Percentiles rank a stretch among this genome's conserved stretches.
Conservation (phyloP, 225 moss, liverwort and hornwort species). For the Straminergon stramineum region DNA sequence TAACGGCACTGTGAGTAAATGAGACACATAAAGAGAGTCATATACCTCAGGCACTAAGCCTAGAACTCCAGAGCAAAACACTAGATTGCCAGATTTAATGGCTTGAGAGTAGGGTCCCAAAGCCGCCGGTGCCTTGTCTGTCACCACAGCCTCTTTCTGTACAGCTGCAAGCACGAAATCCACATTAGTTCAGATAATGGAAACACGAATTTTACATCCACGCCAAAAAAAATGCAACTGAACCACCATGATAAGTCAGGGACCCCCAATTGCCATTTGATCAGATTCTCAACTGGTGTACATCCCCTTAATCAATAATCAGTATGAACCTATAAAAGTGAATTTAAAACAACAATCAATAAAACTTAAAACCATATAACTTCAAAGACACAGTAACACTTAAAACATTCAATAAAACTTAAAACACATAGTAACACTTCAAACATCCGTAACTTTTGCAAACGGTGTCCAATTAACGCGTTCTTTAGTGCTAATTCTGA, state of each 20-base stretch:
- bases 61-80: slow-evolving; percentile 85
- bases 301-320: neutral
- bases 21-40: neutral
- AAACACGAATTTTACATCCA: neutral
- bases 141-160: slow-evolving; percentile 73
- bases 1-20: neutral
- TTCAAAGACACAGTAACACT: neutral
- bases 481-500: neutral
- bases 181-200: neutral
- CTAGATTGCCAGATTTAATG: slow-evolving; percentile 77
- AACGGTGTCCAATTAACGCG: neutral
- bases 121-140: slow-evolving; percentile 88
- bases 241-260: neutral
- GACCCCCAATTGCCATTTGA: neutral
- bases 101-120: slow-evolving; percentile 98
- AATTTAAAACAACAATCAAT: neutral
- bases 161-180: slow-evolving; percentile 37
- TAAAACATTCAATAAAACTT: neutral
- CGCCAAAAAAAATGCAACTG: neutral
- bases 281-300: neutral
- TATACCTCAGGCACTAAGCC: slow-evolving; percentile 81
- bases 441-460: neutral
- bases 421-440: neutral
- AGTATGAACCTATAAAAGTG: neutral
- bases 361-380: neutral